These are phyloP conservation scores for Podochytrium sp. DNA, from an alignment of 192 early-diverging fungal genomes.

Conservation along the genomic window DNA sequence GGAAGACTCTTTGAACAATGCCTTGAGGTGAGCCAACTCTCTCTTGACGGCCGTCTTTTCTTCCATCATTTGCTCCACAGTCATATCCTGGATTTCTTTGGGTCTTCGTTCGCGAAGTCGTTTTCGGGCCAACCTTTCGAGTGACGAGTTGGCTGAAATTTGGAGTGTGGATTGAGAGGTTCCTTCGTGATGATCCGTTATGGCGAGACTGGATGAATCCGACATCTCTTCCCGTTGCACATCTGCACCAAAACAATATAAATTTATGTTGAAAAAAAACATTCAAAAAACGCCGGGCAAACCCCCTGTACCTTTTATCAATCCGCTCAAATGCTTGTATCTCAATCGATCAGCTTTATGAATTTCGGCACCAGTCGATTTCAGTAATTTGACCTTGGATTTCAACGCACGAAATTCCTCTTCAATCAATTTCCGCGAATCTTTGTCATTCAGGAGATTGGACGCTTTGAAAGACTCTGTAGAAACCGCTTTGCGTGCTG, in stretches of 20 bases:
- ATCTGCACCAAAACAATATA: not conserved
- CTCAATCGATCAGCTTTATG: slow-evolving; percentile 23
- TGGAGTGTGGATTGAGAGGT: slow-evolving; percentile 3
- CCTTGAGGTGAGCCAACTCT: slow-evolving; percentile 27
- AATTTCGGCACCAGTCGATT: slow-evolving; percentile 16
- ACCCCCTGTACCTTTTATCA: slow-evolving; percentile 11
- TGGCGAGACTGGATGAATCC: not conserved
- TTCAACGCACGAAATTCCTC: slow-evolving; percentile 22
- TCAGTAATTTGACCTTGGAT: slow-evolving; percentile 10
- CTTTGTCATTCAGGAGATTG: not conserved
- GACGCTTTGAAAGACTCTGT: not conserved
- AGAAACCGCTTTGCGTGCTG: slow-evolving; percentile 1
- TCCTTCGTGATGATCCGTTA: not conserved
- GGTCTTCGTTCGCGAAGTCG: slow-evolving; percentile 19
- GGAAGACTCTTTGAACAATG: slow-evolving; percentile 20
- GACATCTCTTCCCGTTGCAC: not conserved
- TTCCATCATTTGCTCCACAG: slow-evolving; percentile 20
- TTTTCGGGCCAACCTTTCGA: slow-evolving; percentile 18
- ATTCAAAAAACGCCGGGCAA: too few species aligned
- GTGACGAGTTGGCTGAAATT: slow-evolving; percentile 4
- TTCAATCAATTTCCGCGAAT: not conserved
- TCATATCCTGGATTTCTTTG: slow-evolving; percentile 28
- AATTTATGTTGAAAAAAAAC: not conserved
- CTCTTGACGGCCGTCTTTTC: slow-evolving; percentile 34
- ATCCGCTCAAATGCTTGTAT: slow-evolving; percentile 17